Evolutionary conservation across 2,329 filamentous ascomycete genomes (phyloP), one percentile per base, ranked within the genome.

Genomic region (Talaromyces sp.): DNA sequence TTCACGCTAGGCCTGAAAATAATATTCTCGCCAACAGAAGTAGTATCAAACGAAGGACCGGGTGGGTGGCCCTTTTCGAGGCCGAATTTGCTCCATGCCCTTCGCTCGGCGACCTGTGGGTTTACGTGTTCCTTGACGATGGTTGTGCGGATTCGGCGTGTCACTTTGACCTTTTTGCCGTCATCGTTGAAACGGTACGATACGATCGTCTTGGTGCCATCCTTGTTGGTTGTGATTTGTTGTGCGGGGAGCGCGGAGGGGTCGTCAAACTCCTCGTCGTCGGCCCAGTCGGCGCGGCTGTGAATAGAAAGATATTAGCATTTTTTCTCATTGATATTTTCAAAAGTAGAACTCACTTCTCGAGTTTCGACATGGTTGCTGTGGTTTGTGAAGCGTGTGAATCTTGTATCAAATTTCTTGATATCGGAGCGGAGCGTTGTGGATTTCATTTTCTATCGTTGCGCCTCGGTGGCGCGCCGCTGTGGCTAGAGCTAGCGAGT

Each of bases 21-120:
- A 80, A 99, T 98, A 85, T 99, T 99, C 84, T 99, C 95, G 74
- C 92, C 95, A 49, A 98, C 90, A 47, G 89, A 92, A 64, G 94
- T 97, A 66, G 94, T 98, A 79, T 97, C 93, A 71, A 88, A 84
- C 69, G 92, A 90, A 56, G 95, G 95, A 39, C 95, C 95, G 2
- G 86, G 77, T 67, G 87, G 81, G 80, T 97, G 93, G 80, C 92
- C 94, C 78, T 91, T 92, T 75, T 94, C 93, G 66, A 88, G 83
- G 49, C 95, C 95, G 78, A 99, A 98, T 84, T 99, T 99, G 73
- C 85, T 71, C 94, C 94, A 98, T 74, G 86, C 86, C 82, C 95
- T 92, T 77, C 95, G 92, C 83, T 97, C 93, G 69, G 95, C 95
- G 66, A 99, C 94, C 74, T 92, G 91, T 63, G 95, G 95, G 86